phyloP scores from a whole-genome alignment of 2,329 filamentous ascomycete species.

The Fusarium nelsonii region DNA sequence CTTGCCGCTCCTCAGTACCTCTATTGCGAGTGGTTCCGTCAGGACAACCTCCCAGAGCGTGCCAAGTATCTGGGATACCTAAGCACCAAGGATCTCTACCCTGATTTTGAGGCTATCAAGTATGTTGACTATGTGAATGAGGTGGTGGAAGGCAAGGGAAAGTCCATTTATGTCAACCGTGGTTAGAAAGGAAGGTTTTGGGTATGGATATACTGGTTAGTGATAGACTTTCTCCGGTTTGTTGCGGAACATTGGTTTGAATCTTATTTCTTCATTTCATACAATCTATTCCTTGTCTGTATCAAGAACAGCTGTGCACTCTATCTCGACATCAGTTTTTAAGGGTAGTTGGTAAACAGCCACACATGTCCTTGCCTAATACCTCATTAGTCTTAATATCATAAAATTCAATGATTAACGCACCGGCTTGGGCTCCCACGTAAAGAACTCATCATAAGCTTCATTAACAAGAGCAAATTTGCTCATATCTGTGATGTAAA shows the following conservation, averaged over 20 bases:
- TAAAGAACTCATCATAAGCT: too few species aligned
- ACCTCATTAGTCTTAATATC: too few species aligned
- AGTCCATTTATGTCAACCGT: slow-evolving; percentile 17
- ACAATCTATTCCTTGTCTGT: background rate
- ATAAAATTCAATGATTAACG: too few species aligned
- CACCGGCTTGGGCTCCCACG: too few species aligned
- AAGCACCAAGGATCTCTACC: slow-evolving; percentile 32
- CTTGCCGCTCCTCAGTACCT: slow-evolving; percentile 29
- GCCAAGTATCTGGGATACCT: slow-evolving; percentile 34
- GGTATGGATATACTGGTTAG: background rate
- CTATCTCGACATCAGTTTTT: too few species aligned
- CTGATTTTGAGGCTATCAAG: slow-evolving; percentile 23
- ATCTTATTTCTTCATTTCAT: too few species aligned
- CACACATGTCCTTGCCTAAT: too few species aligned
- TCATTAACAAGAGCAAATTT: too few species aligned
- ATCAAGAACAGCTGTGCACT: slow-evolving; percentile 59
- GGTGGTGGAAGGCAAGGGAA: slow-evolving; percentile 23
- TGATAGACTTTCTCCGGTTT: background rate
- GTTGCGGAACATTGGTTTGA: background rate
- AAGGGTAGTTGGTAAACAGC: too few species aligned
- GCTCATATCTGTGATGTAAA: too few species aligned
- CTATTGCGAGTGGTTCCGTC: slow-evolving; percentile 34
- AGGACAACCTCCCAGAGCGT: slow-evolving; percentile 31
- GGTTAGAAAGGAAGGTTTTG: background rate
- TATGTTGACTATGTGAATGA: slow-evolving; percentile 35